Conservation (phyloP, 257 asterid genomes). For the Phtheirospermum japonicum region DNA sequence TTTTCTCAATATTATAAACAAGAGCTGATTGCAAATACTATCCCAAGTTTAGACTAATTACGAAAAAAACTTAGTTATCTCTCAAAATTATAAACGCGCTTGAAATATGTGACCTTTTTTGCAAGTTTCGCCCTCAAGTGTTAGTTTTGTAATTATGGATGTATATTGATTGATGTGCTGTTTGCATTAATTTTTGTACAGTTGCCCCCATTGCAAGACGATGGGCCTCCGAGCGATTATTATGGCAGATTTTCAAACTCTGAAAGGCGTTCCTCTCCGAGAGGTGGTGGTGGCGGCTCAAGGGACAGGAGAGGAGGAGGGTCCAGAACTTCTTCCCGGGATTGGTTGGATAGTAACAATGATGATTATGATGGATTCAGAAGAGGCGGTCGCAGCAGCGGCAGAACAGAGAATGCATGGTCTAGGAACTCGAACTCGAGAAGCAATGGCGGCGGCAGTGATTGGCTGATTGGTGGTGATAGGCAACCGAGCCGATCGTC, state of each 20-base stretch:
- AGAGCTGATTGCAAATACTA: neutral
- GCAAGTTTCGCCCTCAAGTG: neutral
- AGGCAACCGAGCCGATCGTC: conserved; percentile 42
- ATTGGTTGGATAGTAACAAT: conserved; percentile 40
- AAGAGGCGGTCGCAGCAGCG: conserved; percentile 42
- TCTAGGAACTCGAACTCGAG: conserved; percentile 37
- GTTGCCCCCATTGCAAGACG: conserved; percentile 89
- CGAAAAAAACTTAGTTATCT: neutral
- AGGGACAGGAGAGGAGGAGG: conserved; percentile 59
- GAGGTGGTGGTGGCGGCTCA: conserved; percentile 34
- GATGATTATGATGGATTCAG: conserved; percentile 27
- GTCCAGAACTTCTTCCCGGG: conserved; percentile 54
- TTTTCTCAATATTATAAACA: neutral
- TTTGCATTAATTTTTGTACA: conserved; percentile 27
- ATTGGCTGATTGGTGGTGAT: conserved; percentile 60
- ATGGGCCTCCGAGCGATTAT: conserved; percentile 69
- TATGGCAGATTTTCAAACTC: conserved; percentile 72
- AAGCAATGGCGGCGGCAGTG: conserved; percentile 54
- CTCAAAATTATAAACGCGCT: neutral
- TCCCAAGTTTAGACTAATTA: neutral
- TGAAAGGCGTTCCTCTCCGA: conserved; percentile 44
- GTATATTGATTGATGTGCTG: too few relatives aligned
- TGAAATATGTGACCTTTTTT: too few relatives aligned
- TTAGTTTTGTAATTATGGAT: neutral
- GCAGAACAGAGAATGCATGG: conserved; percentile 39